Percentiles rank a stretch among this genome's conserved stretches.
Conservation (phyloP, 148 eudicot genomes). For the Rhododendron ovatum region DNA sequence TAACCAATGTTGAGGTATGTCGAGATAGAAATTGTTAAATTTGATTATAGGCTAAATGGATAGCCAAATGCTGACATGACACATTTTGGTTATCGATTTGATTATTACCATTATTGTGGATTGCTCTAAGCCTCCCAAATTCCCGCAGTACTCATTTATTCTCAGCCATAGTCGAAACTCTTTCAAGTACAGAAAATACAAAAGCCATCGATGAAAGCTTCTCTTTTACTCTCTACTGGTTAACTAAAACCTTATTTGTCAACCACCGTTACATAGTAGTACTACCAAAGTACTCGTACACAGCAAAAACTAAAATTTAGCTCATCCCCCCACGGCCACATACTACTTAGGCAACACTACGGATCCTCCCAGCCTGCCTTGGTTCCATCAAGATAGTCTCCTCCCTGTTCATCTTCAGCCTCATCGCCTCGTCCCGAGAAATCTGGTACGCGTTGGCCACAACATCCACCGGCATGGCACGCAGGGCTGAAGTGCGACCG, state of each 20-base stretch:
- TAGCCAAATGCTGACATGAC: too few relatives aligned
- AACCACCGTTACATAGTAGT: background rate
- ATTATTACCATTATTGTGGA: too few relatives aligned
- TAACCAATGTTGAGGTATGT: too few relatives aligned
- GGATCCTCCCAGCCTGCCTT: slow-evolving; percentile 12
- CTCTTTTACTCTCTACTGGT: background rate
- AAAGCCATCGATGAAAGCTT: background rate
- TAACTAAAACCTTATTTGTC: background rate
- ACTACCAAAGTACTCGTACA: background rate
- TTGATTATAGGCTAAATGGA: too few relatives aligned
- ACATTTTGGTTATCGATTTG: too few relatives aligned
- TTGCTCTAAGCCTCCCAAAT: background rate
- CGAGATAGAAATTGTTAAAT: too few relatives aligned
- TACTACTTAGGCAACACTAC: slow-evolving; percentile 27
- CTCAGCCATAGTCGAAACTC: background rate
- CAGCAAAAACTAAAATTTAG: background rate
- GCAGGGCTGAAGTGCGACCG: slow-evolving; percentile 60
- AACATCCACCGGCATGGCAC: slow-evolving; percentile 54
- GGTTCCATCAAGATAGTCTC: slow-evolving; percentile 42
- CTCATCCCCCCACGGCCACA: too few relatives aligned
- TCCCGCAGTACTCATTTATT: background rate
- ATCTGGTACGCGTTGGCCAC: slow-evolving; percentile 52
- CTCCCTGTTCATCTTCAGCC: slow-evolving; percentile 42
- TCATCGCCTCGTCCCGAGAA: slow-evolving; percentile 38
- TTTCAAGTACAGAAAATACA: background rate